phyloP scores from a whole-genome alignment of 1,139 yeast species.

The Pichia sp. region DNA sequence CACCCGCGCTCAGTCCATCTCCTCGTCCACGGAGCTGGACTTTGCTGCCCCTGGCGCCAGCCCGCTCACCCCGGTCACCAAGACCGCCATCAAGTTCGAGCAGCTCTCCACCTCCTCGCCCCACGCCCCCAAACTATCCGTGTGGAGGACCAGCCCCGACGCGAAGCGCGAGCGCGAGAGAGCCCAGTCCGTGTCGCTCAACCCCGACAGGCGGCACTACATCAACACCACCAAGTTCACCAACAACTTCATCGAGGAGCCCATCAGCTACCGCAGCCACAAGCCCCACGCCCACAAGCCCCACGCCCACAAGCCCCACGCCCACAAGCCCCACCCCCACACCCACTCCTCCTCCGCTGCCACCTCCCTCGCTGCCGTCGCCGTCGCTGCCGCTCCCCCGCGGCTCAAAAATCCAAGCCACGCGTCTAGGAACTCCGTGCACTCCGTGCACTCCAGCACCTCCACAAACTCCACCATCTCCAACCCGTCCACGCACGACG shows the following conservation, averaged over 20 bases:
- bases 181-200: background rate
- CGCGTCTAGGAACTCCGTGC: constrained; percentile 4
- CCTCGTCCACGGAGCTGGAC: background rate
- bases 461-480: constrained; percentile 13
- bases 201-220: background rate
- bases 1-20: background rate
- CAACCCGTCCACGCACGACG: constrained; percentile 1
- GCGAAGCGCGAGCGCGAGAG: background rate
- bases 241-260: background rate
- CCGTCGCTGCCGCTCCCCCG: no score
- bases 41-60: background rate
- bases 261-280: background rate
- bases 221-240: background rate
- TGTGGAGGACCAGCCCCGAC: constrained; percentile 7
- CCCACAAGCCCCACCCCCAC: background rate
- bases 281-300: background rate
- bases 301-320: background rate
- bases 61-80: constrained; percentile 15
- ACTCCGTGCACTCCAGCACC: constrained; percentile 5
- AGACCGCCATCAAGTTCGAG: constrained; percentile 12
- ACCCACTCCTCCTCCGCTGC: no score
- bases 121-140: constrained; percentile 6
- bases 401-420: background rate
- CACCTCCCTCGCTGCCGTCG: no score
- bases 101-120: constrained; percentile 9